Conservation (phyloP, 768 basidiomycete species). For the Pulveroboletus ravenelii region DNA sequence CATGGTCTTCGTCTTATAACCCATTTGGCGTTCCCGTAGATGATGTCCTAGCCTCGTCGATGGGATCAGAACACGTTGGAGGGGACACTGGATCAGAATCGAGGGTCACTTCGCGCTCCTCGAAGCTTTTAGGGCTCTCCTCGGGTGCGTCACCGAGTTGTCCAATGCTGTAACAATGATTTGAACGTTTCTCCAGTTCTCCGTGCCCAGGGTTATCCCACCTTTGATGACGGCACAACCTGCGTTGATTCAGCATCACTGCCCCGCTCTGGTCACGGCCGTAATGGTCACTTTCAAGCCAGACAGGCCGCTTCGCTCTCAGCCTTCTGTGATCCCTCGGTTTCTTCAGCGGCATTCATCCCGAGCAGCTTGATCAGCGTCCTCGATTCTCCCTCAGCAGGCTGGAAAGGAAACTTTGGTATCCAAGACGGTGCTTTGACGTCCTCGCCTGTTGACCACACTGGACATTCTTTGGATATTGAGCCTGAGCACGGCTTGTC, state of each 20-base stretch:
- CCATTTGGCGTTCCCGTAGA: slow-evolving; percentile 27
- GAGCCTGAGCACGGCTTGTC: slow-evolving; percentile 44
- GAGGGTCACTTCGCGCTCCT: slow-evolving; percentile 17
- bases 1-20: slow-evolving; percentile 29
- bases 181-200: slow-evolving; percentile 9
- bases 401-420: slow-evolving; percentile 39
- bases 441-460: slow-evolving; percentile 41
- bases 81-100: slow-evolving; percentile 12
- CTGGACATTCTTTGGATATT: slow-evolving; percentile 23
- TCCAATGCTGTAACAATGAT: slow-evolving; percentile 6
- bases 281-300: slow-evolving; percentile 13
- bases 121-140: slow-evolving; percentile 28
- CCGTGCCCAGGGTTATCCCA: slow-evolving; percentile 37
- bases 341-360: slow-evolving; percentile 47
- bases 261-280: slow-evolving; percentile 9
- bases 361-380: slow-evolving; percentile 46
- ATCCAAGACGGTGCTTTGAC: slow-evolving; percentile 25
- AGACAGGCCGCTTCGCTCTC: slow-evolving; percentile 38
- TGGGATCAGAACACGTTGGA: slow-evolving; percentile 7
- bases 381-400: slow-evolving; percentile 51
- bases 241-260: slow-evolving; percentile 20
- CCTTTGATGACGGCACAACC: slow-evolving; percentile 40
- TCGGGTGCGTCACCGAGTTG: slow-evolving; percentile 30
- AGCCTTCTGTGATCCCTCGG: slow-evolving; percentile 45
- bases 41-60: slow-evolving; percentile 16